Conservation (phyloP, 768 basidiomycete genomes). For the Podaxis mareebaensis region DNA sequence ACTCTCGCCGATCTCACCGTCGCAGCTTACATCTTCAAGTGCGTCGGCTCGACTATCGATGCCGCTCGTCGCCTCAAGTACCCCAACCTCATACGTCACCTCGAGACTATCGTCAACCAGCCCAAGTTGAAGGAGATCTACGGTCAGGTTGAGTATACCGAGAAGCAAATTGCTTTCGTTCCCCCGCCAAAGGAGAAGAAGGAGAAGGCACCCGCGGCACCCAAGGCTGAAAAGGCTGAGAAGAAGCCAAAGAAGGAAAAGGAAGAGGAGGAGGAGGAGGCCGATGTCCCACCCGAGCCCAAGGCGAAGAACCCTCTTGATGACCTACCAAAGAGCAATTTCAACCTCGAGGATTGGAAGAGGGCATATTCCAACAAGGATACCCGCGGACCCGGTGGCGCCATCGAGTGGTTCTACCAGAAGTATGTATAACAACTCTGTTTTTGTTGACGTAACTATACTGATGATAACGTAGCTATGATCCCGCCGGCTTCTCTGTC, state of each 20-base stretch:
- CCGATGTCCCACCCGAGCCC: constrained; percentile 74
- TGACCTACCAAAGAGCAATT: constrained; percentile 80
- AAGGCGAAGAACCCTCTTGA: constrained; percentile 96
- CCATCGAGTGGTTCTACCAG: constrained; percentile 96
- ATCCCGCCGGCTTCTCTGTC: constrained; percentile 84
- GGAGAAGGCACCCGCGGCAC: constrained; percentile 53
- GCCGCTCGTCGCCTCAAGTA: constrained; percentile 61
- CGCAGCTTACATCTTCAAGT: constrained; percentile 58
- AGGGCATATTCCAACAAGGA: constrained; percentile 97
- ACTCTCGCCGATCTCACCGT: constrained; percentile 86
- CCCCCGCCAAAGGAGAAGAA: constrained; percentile 83
- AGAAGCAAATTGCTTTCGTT: constrained; percentile 69
- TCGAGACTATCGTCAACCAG: constrained; percentile 88
- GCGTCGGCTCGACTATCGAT: constrained; percentile 62
- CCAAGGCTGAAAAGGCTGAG: constrained; percentile 64
- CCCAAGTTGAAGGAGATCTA: constrained; percentile 70
- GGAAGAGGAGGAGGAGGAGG: constrained; percentile 78
- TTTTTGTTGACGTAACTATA: constrained; percentile 1
- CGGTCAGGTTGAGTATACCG: constrained; percentile 57
- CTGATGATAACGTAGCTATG: constrained; percentile 55
- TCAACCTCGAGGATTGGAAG: constrained; percentile 97
- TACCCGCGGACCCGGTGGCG: constrained; percentile 79
- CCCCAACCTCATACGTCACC: constrained; percentile 79
- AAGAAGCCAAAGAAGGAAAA: constrained; percentile 63
- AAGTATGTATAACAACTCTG: constrained; percentile 55